phyloP scores from a whole-genome alignment of 371 early-diverging fungal genomes.

The Mortierella sp. region DNA sequence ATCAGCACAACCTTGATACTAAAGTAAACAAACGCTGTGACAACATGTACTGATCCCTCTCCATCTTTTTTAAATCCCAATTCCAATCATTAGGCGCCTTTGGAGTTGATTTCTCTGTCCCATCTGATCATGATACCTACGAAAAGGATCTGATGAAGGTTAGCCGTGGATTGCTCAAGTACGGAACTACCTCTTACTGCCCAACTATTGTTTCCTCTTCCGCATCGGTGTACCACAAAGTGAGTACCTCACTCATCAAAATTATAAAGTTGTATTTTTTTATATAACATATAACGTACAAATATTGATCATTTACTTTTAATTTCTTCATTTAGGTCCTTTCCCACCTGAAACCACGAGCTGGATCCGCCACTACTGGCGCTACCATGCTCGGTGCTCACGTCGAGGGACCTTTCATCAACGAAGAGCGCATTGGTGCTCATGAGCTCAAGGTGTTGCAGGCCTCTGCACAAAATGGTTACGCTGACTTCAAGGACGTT shows the following conservation, averaged over 20 bases:
- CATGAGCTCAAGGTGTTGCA: constrained; percentile 80
- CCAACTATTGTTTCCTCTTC: constrained; percentile 88
- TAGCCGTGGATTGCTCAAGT: constrained; percentile 80
- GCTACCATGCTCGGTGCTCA: constrained; percentile 89
- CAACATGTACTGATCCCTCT: not conserved
- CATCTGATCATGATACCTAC: constrained; percentile 63
- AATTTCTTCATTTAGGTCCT: constrained; percentile 75
- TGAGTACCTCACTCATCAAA: too few relatives aligned
- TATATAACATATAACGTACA: not conserved
- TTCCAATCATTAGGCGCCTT: constrained; percentile 68
- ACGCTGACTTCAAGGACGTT: constrained; percentile 75
- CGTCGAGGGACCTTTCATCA: constrained; percentile 89
- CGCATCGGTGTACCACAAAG: constrained; percentile 80
- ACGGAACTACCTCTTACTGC: constrained; percentile 87
- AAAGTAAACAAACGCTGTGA: not conserved
- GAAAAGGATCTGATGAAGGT: constrained; percentile 71
- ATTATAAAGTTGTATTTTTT: constrained; percentile 7
- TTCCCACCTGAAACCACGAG: constrained; percentile 74
- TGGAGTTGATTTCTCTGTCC: constrained; percentile 87
- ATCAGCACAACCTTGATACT: not conserved
- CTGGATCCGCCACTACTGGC: constrained; percentile 76
- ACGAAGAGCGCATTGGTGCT: constrained; percentile 81
- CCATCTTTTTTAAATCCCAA: constrained; percentile 1
- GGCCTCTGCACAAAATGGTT: constrained; percentile 73
- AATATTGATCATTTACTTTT: not conserved